Percentiles rank a stretch among this genome's conserved stretches.
Evolutionary conservation across 2,329 filamentous ascomycete genomes (phyloP).

Genomic region (Pseudogymnoascus sp.): DNA sequence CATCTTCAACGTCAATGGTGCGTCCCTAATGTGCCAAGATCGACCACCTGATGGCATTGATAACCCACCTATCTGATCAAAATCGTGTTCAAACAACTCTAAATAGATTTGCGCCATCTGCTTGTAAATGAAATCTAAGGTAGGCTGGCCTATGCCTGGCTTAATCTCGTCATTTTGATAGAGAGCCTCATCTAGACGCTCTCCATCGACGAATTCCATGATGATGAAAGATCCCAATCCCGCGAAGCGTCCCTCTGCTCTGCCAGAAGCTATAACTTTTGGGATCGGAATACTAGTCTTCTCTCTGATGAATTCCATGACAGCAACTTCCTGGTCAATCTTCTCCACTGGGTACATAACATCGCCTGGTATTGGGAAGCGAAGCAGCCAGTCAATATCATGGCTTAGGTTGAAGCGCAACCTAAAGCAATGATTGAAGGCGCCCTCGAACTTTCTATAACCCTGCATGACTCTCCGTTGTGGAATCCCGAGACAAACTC

Average conservation of each 20-base stretch:
- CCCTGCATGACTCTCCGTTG: background rate
- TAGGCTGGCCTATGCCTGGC: constrained; percentile 11
- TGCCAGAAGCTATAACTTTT: constrained; percentile 12
- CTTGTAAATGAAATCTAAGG: constrained; percentile 12
- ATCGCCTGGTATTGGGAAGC: constrained; percentile 15
- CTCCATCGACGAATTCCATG: constrained; percentile 15
- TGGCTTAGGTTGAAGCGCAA: background rate
- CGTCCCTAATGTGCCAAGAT: background rate
- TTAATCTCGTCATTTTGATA: background rate
- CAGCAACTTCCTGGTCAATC: constrained; percentile 13
- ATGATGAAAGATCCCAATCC: constrained; percentile 13
- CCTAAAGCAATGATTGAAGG: background rate
- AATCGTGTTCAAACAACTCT: constrained; percentile 15
- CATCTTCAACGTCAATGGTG: constrained; percentile 12
- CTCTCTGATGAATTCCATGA: constrained; percentile 15
- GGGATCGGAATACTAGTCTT: constrained; percentile 16
- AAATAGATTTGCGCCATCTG: constrained; percentile 13
- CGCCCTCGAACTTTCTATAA: background rate
- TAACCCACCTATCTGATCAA: constrained; percentile 14
- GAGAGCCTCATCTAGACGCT: constrained; percentile 8
- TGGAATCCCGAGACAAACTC: background rate
- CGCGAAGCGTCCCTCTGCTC: background rate
- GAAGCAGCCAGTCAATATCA: constrained; percentile 12
- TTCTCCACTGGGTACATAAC: constrained; percentile 16
- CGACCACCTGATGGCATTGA: background rate